A percentile compares a stretch with the other conserved stretches of the same genome.
Conservation (phyloP, 2,329 filamentous ascomycete genomes). For the Tricladium varicosporioides region DNA sequence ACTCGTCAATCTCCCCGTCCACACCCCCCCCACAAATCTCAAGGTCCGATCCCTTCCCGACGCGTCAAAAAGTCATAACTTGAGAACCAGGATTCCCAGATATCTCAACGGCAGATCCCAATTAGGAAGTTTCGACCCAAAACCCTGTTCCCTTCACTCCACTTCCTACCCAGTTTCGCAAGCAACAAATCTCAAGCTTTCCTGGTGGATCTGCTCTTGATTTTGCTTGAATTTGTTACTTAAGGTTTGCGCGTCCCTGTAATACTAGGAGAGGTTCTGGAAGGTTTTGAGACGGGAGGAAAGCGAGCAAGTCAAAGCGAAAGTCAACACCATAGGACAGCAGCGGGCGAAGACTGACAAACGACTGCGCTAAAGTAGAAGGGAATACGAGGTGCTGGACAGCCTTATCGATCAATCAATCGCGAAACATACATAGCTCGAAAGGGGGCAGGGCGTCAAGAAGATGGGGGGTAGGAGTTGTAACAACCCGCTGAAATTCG, state of each 20-base stretch:
- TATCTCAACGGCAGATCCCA: no score
- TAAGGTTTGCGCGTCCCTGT: no score
- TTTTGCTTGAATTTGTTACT: no score
- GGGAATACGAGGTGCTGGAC: not conserved
- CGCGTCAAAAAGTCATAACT: no score
- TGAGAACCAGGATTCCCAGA: no score
- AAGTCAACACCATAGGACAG: not conserved
- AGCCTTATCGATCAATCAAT: not conserved
- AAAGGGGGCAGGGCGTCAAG: not conserved
- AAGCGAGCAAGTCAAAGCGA: not conserved
- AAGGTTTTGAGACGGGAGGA: not conserved
- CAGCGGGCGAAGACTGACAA: not conserved
- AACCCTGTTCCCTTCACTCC: not conserved
- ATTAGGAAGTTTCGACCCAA: not conserved
- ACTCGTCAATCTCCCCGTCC: not conserved
- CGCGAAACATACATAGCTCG: not conserved
- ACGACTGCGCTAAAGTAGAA: not conserved
- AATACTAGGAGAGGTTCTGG: not conserved
- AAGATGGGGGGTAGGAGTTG: not conserved
- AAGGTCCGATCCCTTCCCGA: not conserved
- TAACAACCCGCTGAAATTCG: slow-evolving; percentile 20
- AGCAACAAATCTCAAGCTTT: not conserved
- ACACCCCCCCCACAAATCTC: not conserved
- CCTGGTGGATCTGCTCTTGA: not conserved
- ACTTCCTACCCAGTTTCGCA: not conserved